Conservation (phyloP, 148 eudicot species). For the Pouteria glomerata region DNA sequence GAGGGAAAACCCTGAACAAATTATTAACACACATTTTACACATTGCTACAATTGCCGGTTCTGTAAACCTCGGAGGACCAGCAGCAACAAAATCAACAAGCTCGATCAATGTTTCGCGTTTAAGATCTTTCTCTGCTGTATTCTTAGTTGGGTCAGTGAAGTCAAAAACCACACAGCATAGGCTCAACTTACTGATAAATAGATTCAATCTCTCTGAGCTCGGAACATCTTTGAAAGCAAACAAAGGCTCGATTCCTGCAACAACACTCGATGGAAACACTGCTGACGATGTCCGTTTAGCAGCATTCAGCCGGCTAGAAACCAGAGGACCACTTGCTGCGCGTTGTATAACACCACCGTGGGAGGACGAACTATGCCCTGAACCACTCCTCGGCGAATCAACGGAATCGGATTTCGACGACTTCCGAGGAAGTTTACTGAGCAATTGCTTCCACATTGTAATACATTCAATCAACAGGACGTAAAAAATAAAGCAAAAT, state of each 20-base stretch:
- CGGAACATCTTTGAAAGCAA: slow-evolving; percentile 78
- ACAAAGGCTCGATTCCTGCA: slow-evolving; percentile 69
- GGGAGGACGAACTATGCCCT: slow-evolving; percentile 13
- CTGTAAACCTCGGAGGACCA: slow-evolving; percentile 61
- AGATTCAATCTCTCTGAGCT: slow-evolving; percentile 73
- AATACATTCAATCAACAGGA: not conserved
- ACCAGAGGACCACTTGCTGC: slow-evolving; percentile 27
- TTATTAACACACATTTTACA: slow-evolving; percentile 84
- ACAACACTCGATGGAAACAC: slow-evolving; percentile 77
- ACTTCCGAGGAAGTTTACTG: slow-evolving; percentile 63
- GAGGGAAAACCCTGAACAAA: slow-evolving; percentile 82
- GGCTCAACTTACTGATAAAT: slow-evolving; percentile 79
- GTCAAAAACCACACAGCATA: slow-evolving; percentile 79
- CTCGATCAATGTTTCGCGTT: slow-evolving; percentile 60
- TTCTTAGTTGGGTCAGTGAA: slow-evolving; percentile 61
- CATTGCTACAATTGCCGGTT: slow-evolving; percentile 77
- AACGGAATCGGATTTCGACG: slow-evolving; percentile 46
- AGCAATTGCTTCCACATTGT: slow-evolving; percentile 84
- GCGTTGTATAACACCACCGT: slow-evolving; percentile 14
- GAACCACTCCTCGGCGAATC: slow-evolving; percentile 30
- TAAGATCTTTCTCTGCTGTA: slow-evolving; percentile 63
- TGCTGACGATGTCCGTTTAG: slow-evolving; percentile 62
- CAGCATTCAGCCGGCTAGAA: slow-evolving; percentile 35
- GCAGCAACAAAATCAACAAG: slow-evolving; percentile 73
- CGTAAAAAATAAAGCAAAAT: no score